phyloP scores from a whole-genome alignment of 2,329 filamentous ascomycete species.

The Cercospora sp. region DNA sequence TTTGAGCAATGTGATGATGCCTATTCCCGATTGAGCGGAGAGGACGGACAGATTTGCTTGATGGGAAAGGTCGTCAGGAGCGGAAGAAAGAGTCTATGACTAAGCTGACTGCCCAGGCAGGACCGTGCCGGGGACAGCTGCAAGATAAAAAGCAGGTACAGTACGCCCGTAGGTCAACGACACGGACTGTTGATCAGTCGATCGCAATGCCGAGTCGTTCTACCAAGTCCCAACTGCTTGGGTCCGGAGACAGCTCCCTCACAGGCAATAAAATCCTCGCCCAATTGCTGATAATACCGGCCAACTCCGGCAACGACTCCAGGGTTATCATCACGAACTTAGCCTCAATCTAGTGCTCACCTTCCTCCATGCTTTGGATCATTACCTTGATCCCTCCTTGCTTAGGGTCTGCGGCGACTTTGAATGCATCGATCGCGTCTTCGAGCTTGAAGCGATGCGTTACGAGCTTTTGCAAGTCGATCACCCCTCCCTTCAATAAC shows the following conservation, averaged over 20 bases:
- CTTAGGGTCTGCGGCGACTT: slow-evolving; percentile 81
- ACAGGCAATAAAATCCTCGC: not conserved
- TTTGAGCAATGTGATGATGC: not conserved
- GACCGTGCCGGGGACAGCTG: not conserved
- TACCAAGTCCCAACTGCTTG: not conserved
- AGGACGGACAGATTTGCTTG: not conserved
- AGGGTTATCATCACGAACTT: not conserved
- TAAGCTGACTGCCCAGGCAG: not conserved
- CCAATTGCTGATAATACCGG: not conserved
- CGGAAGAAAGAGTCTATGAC: not conserved
- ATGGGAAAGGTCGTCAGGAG: not conserved
- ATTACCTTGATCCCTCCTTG: slow-evolving; percentile 97
- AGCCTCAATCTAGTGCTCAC: slow-evolving; percentile 31
- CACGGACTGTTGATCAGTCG: not conserved
- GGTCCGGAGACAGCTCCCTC: not conserved
- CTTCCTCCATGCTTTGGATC: slow-evolving; percentile 67
- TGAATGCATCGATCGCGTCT: slow-evolving; percentile 85
- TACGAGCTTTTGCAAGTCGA: slow-evolving; percentile 78
- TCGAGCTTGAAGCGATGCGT: slow-evolving; percentile 86
- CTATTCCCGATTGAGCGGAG: not conserved
- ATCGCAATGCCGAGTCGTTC: not conserved
- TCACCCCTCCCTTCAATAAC: slow-evolving; percentile 77
- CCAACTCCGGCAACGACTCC: not conserved
- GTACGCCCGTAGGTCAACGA: not conserved
- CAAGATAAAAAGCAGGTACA: not conserved